phyloP scores from a whole-genome alignment of 768 basidiomycete species.

The Lactarius pseudohatsudake region DNA sequence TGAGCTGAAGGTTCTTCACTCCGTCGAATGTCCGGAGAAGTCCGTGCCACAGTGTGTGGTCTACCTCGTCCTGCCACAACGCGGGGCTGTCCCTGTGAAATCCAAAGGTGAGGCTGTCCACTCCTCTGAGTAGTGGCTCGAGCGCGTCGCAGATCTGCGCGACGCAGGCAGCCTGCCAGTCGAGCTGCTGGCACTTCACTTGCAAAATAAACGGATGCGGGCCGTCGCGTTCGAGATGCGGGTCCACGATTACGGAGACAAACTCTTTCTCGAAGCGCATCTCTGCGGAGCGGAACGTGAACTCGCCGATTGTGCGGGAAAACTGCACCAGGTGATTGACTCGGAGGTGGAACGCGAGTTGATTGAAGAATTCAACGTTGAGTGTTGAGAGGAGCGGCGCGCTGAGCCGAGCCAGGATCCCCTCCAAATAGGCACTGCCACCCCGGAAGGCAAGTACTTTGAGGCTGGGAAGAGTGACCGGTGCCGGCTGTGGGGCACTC shows the following conservation, averaged over 20 bases:
- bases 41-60: not conserved
- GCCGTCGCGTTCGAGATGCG: too few species aligned
- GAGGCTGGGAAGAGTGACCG: not conserved
- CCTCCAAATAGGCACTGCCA: not conserved
- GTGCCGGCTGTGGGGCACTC: not conserved
- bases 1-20: not conserved
- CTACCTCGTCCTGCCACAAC: not conserved
- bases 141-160: constrained; percentile 6
- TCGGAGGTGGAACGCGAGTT: not conserved
- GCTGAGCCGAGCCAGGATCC: not conserved
- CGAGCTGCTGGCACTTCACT: not conserved
- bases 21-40: not conserved
- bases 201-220: not conserved
- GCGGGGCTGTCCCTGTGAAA: not conserved
- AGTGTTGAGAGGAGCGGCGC: not conserved
- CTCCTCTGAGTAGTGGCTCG: not conserved
- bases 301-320: not conserved
- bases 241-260: not conserved
- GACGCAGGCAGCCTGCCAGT: not conserved
- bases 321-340: not conserved
- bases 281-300: not conserved
- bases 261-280: not conserved
- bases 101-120: constrained; percentile 3
- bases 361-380: not conserved
- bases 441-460: not conserved